phyloP scores from a whole-genome alignment of 2,329 filamentous ascomycete genomes.

The Cercospora beticola region DNA sequence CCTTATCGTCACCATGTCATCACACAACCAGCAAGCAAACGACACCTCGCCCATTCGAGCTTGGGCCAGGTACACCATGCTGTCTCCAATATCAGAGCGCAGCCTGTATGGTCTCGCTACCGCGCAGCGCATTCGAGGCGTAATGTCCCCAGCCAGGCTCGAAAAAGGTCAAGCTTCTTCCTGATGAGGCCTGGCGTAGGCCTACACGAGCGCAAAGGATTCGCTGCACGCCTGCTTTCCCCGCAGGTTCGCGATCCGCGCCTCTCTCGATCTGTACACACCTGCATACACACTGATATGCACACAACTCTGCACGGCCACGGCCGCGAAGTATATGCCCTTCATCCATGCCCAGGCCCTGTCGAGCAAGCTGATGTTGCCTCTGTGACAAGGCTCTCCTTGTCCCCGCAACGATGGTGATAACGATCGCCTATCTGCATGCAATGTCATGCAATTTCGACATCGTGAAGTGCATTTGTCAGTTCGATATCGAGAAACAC shows the following conservation, averaged over 20 bases:
- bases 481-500: neutral
- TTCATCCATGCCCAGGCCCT: neutral
- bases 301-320: conserved; percentile 4
- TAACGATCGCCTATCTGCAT: conserved; percentile 4
- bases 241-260: conserved; percentile 7
- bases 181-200: neutral
- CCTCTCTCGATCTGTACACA: neutral
- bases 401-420: neutral
- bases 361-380: neutral
- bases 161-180: conserved; percentile 6
- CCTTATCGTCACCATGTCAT: conserved; percentile 16
- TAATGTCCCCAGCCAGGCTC: neutral
- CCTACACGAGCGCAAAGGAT: neutral
- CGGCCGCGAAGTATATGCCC: neutral
- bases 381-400: neutral
- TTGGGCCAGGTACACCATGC: conserved; percentile 13
- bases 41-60: conserved; percentile 4
- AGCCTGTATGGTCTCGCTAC: conserved; percentile 12
- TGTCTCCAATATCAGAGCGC: neutral
- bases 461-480: neutral
- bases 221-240: neutral
- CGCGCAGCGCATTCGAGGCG: conserved; percentile 4
- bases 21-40: conserved; percentile 1
- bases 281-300: neutral
- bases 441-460: neutral